Percentiles rank a stretch among this genome's conserved stretches.
Evolutionary conservation across 371 early-diverging fungal genomes (phyloP).

Genomic region (Syncephalastrum monosporum): DNA sequence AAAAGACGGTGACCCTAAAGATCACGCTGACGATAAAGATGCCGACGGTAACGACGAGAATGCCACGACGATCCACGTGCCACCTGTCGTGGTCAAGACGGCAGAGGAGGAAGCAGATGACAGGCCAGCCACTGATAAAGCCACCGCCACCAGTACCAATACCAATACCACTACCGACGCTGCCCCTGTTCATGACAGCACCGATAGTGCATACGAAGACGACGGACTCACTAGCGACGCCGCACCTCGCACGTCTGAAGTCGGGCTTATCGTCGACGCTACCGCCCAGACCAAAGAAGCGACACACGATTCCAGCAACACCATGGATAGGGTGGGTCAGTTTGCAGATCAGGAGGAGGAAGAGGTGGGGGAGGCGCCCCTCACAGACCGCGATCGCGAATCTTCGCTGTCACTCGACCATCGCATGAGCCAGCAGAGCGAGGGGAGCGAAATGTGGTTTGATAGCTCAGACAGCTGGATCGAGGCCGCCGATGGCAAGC

Average conservation of each 20-base stretch:
- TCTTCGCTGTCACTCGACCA: conserved; percentile 1
- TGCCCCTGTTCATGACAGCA: not conserved
- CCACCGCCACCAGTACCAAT: not conserved
- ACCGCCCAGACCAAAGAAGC: too few species aligned
- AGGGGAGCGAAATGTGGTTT: conserved; percentile 6
- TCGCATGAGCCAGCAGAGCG: conserved; percentile 5
- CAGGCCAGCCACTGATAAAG: not conserved
- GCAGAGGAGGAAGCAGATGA: not conserved
- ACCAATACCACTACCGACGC: not conserved
- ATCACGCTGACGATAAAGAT: not conserved
- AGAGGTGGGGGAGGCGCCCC: not conserved
- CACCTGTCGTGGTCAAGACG: too few species aligned
- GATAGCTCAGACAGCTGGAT: conserved; percentile 12
- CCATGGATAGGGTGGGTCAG: too few species aligned
- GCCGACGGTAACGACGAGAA: not conserved
- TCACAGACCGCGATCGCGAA: not conserved
- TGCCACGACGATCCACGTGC: not conserved
- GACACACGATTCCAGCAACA: too few species aligned
- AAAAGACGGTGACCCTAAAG: not conserved
- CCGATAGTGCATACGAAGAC: too few species aligned
- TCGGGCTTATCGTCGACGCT: too few species aligned
- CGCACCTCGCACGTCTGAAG: too few species aligned
- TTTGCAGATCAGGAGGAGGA: not conserved
- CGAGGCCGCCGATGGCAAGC: conserved; percentile 4
- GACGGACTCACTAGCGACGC: too few species aligned